Evolutionary conservation across 306 rosid genomes (phyloP), one percentile per base, ranked within the genome.

Genomic region (Casuarina equisetifolia): DNA sequence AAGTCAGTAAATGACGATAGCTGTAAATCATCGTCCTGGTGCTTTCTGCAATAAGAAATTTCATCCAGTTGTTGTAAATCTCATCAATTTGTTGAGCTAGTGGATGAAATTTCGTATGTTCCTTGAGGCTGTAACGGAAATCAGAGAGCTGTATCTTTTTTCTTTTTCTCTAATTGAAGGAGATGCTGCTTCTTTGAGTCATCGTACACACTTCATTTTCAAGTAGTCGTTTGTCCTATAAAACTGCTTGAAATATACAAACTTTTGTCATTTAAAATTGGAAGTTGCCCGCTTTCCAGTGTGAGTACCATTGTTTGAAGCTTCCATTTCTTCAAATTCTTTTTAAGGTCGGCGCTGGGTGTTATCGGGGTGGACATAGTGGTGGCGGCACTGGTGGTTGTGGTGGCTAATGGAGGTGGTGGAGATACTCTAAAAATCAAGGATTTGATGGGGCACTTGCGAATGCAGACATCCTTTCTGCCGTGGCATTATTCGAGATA

Each of bases 1-100:
- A 66, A 70, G 68, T 50, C 53, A 39, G 75, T 84, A 82, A 54
- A 82, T 75, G 81, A 48, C 32, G 44, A 57, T 32, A 62, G 73
- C 17, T 88, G 88, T 86, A 85, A 79, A 85, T 85, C 73, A 69
- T 62, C 54, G 39, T 35, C 76, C 45, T 68, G 76, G 36, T 85
- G 43, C 61, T 20, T 84, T 32, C 49, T 82, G 79, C 82, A 20
- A 79, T 80, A 77, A 70, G 75, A 53, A 58, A 58, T 72, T 76
- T 70, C 75, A 64, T 70, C 64, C 25, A 76, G 59, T 64, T n/a
- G 20, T 73, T 86, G 91, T 88, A 84, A 73, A 72, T 78, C 69
- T 17, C 83, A 61, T 70, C 52, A 76, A 42, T 64, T 80, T 71
- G 67, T 40, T 40, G 42, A 78, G 25, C 70, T 69, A 25, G 32